These are phyloP conservation scores for Theileria luwenshuni DNA, from an alignment of 169 alveolate genomes.

Conservation along the genomic window DNA sequence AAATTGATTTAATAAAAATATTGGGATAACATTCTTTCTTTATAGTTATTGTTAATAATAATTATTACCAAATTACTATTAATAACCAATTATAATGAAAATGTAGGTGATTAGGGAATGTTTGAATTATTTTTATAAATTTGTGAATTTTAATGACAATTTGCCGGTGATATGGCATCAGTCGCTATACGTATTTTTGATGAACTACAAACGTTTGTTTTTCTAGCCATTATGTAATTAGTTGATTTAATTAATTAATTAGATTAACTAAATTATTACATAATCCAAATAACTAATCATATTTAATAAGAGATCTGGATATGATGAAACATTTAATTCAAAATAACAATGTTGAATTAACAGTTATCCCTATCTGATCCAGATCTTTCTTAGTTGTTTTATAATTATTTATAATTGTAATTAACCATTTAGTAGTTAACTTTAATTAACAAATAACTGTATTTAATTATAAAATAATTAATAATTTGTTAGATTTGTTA, in stretches of 20 bases:
- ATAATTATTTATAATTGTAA: too few species aligned
- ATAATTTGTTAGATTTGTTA: conserved; percentile 31
- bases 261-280: too few species aligned
- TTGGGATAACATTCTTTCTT: background rate
- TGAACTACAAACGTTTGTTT: conserved; percentile 82
- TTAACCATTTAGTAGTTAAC: too few species aligned
- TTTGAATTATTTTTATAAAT: conserved; percentile 69
- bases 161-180: conserved; percentile 95
- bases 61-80: background rate
- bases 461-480: background rate
- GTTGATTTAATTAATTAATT: too few species aligned
- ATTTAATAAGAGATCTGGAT: background rate
- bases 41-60: too few species aligned
- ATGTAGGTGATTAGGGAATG: conserved; percentile 71
- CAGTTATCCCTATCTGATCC: conserved; percentile 74
- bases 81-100: background rate
- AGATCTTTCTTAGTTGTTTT: background rate
- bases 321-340: conserved; percentile 36
- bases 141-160: conserved; percentile 71
- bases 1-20: background rate
- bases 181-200: conserved; percentile 85
- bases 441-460: background rate
- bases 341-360: conserved; percentile 45
- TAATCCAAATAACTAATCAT: too few species aligned
- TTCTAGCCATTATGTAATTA: conserved; percentile 1